A percentile compares a stretch with the other conserved stretches of the same genome.
Conservation (phyloP, 148 eudicot species). For the Talinum fruticosum region DNA sequence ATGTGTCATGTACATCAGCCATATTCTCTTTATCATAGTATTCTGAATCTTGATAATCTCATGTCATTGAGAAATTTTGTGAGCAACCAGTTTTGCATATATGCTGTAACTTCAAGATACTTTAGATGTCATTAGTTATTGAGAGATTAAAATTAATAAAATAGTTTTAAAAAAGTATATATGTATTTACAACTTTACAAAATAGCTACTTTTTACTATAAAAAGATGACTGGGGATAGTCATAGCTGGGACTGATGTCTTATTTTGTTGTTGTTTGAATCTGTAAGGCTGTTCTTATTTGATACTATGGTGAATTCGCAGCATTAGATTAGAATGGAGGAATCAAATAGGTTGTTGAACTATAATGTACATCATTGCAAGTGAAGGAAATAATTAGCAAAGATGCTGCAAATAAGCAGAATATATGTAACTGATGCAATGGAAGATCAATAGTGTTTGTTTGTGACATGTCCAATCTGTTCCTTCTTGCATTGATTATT, state of each 20-base stretch:
- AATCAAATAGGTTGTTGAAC: not conserved
- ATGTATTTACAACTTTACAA: not conserved
- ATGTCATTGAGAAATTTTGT: not conserved
- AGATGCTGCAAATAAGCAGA: not conserved
- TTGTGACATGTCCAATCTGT: no score
- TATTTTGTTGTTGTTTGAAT: no score
- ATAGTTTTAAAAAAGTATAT: not conserved
- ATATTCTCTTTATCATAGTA: not conserved
- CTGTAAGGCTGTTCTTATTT: no score
- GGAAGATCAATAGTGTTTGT: no score
- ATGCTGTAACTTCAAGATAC: no score
- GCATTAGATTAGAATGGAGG: not conserved
- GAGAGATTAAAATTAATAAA: no score
- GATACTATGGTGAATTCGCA: not conserved
- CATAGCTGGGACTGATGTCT: no score
- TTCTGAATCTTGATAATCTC: not conserved
- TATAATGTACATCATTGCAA: not conserved
- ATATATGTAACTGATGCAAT: no score
- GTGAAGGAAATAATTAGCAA: not conserved
- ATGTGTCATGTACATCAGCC: not conserved
- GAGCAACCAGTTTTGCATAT: not conserved
- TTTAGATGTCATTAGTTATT: no score
- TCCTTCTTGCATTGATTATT: no score
- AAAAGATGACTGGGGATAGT: no score
- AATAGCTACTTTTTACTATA: no score